These are phyloP conservation scores for Chaetomium sp. DNA, from an alignment of 2,329 filamentous ascomycete species.

Conservation along the genomic window DNA sequence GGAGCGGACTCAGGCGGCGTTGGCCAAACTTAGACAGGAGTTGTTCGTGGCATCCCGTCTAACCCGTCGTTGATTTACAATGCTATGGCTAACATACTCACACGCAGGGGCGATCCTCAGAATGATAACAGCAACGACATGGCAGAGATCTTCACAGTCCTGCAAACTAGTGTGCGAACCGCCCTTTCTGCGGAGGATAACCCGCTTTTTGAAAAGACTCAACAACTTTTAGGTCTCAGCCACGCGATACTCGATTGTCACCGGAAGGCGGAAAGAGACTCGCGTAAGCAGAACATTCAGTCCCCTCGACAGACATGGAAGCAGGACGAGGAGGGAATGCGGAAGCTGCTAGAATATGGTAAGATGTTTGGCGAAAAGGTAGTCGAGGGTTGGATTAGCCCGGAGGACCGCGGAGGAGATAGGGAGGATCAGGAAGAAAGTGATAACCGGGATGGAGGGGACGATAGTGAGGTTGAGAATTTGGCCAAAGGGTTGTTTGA, in stretches of 20 bases:
- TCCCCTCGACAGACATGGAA: conserved; percentile 28
- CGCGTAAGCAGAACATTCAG: conserved; percentile 22
- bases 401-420: background rate
- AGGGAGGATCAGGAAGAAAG: background rate
- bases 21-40: conserved; percentile 23
- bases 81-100: background rate
- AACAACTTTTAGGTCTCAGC: conserved; percentile 18
- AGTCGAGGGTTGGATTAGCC: conserved; percentile 20
- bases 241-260: conserved; percentile 27
- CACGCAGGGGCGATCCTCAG: background rate
- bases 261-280: conserved; percentile 24
- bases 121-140: background rate
- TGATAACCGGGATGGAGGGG: conserved; percentile 6
- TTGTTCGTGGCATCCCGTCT: conserved; percentile 24
- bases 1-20: conserved; percentile 18
- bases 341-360: conserved; percentile 28
- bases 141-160: conserved; percentile 1
- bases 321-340: conserved; percentile 29
- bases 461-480: conserved; percentile 22
- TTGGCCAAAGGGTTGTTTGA: conserved; percentile 29
- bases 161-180: conserved; percentile 1
- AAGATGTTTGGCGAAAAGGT: conserved; percentile 27
- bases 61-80: background rate
- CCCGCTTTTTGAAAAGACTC: conserved; percentile 14
- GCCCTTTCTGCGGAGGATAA: conserved; percentile 5